Evolutionary conservation across 345 rosid genomes (phyloP).

Genomic region (Syzygium oleosum): DNA sequence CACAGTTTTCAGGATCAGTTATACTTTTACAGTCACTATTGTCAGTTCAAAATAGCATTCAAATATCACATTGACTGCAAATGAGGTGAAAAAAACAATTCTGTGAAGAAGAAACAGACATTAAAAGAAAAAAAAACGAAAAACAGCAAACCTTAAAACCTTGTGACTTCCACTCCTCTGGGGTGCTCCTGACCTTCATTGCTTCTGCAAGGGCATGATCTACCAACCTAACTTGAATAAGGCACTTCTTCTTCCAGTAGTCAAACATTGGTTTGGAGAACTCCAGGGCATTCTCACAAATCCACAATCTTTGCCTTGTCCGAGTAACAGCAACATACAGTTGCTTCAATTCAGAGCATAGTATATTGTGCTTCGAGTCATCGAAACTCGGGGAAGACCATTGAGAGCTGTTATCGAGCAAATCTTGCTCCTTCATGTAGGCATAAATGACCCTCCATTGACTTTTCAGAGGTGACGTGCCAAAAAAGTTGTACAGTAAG

Average conservation of each 20-base stretch:
- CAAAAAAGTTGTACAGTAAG: slow-evolving; percentile 39
- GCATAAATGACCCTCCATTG: slow-evolving; percentile 43
- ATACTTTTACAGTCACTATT: background rate
- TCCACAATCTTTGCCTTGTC: slow-evolving; percentile 49
- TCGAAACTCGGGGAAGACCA: slow-evolving; percentile 16
- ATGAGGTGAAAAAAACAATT: background rate
- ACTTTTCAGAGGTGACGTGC: slow-evolving; percentile 33
- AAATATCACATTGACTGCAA: background rate
- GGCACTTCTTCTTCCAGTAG: slow-evolving; percentile 12
- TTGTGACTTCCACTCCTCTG: slow-evolving; percentile 34
- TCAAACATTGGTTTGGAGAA: slow-evolving; percentile 15
- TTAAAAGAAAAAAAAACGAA: background rate
- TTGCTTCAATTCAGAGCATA: slow-evolving; percentile 33
- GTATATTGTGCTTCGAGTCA: slow-evolving; percentile 20
- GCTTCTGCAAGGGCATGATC: slow-evolving; percentile 28
- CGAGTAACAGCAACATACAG: slow-evolving; percentile 33
- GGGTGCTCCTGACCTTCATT: slow-evolving; percentile 37
- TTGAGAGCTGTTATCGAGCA: background rate
- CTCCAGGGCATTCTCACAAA: slow-evolving; percentile 32
- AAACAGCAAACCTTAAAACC: slow-evolving; percentile 27
- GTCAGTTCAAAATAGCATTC: background rate
- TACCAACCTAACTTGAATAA: slow-evolving; percentile 23
- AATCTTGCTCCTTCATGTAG: slow-evolving; percentile 10
- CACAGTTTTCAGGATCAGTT: background rate
- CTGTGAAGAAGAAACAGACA: background rate